These are phyloP conservation scores for Fraxinus albicans DNA, from an alignment of 305 asterid species.

Conservation along the genomic window DNA sequence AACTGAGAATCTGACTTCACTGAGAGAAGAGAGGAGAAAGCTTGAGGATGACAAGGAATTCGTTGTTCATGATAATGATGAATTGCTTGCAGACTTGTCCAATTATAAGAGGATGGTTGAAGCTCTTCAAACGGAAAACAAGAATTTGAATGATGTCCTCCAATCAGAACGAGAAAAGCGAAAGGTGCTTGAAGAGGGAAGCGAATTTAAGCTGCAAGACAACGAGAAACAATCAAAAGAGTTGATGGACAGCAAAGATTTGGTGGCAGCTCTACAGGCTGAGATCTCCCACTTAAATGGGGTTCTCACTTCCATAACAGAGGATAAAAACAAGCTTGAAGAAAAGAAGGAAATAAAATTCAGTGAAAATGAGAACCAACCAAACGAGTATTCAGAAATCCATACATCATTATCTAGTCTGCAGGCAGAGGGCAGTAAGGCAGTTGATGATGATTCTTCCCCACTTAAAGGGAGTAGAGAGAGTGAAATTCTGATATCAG, in stretches of 20 bases:
- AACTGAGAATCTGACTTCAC: slow-evolving; percentile 34
- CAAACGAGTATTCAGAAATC: slow-evolving; percentile 41
- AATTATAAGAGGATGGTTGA: slow-evolving; percentile 50
- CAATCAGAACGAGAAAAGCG: slow-evolving; percentile 50
- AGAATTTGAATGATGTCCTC: slow-evolving; percentile 38
- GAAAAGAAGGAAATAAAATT: slow-evolving; percentile 46
- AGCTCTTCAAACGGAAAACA: slow-evolving; percentile 54
- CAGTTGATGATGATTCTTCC: neutral
- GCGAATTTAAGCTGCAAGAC: slow-evolving; percentile 39
- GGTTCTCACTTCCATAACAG: slow-evolving; percentile 38
- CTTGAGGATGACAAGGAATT: slow-evolving; percentile 56
- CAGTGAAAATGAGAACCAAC: slow-evolving; percentile 49
- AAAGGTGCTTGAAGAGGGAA: slow-evolving; percentile 52
- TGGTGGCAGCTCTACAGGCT: slow-evolving; percentile 53
- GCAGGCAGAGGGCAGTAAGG: slow-evolving; percentile 31
- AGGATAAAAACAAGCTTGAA: slow-evolving; percentile 54
- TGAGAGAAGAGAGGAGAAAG: slow-evolving; percentile 53
- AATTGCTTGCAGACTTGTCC: slow-evolving; percentile 46
- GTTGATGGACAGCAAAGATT: slow-evolving; percentile 39
- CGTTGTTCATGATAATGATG: slow-evolving; percentile 46
- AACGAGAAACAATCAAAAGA: slow-evolving; percentile 51
- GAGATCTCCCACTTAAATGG: slow-evolving; percentile 50
- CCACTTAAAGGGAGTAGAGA: slow-evolving; percentile 39
- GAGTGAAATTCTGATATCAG: slow-evolving; percentile 24
- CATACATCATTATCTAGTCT: slow-evolving; percentile 41